Evolutionary conservation across 2,329 filamentous ascomycete genomes (phyloP), one percentile per base, ranked within the genome.

Genomic region (Pyricularia grisea): DNA sequence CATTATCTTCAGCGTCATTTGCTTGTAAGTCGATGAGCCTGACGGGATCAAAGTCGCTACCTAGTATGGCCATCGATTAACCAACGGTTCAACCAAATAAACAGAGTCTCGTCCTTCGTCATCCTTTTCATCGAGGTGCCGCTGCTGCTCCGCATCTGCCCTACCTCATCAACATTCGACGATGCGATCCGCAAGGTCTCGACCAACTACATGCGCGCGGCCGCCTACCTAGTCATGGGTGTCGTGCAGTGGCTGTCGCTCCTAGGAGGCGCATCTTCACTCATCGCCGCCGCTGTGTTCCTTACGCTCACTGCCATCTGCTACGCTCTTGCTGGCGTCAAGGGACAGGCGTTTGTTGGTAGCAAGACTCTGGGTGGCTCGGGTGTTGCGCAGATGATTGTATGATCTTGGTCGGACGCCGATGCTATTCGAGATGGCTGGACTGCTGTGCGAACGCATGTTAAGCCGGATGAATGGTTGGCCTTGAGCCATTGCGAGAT

Each of bases 371-470:
- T 99, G 68, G 95, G 95, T 73, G 95, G 95, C 68, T 90, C 92
- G 73, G 94, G 94, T 68, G 91, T 97, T 74, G 95, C 93, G 71
- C 94, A 97, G 84, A 97, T 98, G 94, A 97, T 98, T 81, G 93
- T 98, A 76, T 97, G 84, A 82, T 74, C 69, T 28, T 42, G 55
- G 10, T 2, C 4, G 7, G 23, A n/a, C 14, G 12, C 2, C 17
- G 60, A 12, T 23, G 33, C 27, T 65, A 14, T 50, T 30, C 61
- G 66, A 30, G 23, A 23, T 23, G 27, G 60, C 27, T 17, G 23
- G 60, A 27, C 27, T 63, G 25, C 4, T 63, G 25, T 63, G 25
- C 60, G 27, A 61, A 63, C 27, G 25, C 60, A 28, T 63, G 27
- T 27, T 3, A 28, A 30, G 60, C 25, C 25, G 60, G 25, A 10